phyloP scores from a whole-genome alignment of 192 early-diverging fungal species.

The Coemansia sp. region DNA sequence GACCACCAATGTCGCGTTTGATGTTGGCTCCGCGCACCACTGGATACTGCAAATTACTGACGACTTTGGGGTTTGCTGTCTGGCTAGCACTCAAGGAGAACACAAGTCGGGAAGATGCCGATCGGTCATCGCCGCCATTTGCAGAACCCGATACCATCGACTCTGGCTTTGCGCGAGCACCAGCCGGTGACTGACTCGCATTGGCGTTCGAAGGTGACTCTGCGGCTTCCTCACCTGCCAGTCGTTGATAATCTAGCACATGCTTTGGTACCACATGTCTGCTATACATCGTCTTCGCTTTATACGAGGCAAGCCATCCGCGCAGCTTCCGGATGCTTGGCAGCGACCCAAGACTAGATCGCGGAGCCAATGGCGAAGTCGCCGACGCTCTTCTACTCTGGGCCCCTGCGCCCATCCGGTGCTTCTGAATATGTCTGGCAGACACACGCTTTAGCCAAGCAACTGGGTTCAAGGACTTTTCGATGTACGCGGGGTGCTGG shows the following conservation, averaged over 20 bases:
- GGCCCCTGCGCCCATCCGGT: not conserved
- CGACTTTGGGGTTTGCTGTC: not conserved
- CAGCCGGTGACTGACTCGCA: not conserved
- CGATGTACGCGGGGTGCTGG: conserved; percentile 21
- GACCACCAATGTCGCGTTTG: conserved; percentile 7
- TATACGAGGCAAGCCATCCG: conserved; percentile 40
- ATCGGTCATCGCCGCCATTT: not conserved
- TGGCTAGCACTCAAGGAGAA: not conserved
- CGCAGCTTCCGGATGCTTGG: conserved; percentile 28
- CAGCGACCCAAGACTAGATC: not conserved
- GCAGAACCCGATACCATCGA: not conserved
- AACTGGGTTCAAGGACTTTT: conserved; percentile 46
- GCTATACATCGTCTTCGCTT: conserved; percentile 32
- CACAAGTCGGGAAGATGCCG: not conserved
- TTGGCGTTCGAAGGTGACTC: not conserved
- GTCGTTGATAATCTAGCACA: not conserved
- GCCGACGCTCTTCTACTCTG: not conserved
- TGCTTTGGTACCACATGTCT: conserved; percentile 25
- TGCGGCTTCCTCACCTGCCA: not conserved
- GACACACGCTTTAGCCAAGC: conserved; percentile 44
- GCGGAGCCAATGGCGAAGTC: not conserved
- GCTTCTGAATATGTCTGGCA: conserved; percentile 32
- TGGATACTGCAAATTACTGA: conserved; percentile 25
- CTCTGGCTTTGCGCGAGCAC: not conserved
- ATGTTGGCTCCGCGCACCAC: not conserved